Base-by-base conservation (phyloP, 1,284 basidiomycete species). In the Trichosporon sp. region DNA sequence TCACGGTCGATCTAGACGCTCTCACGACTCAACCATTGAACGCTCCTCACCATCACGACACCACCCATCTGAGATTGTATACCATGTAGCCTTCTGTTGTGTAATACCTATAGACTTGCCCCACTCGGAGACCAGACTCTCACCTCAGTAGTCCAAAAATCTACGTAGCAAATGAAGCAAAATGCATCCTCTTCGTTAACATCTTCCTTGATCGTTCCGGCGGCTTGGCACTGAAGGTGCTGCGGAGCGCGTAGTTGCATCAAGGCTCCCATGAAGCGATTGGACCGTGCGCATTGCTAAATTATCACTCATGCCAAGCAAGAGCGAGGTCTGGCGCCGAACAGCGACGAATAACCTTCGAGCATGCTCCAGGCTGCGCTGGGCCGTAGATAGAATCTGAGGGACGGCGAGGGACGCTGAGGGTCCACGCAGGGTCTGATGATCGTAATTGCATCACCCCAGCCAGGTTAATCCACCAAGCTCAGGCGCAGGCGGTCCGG, bases 11-110 rank as follows among this genome's bases (percentile, higher is more conserved):
- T 51, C 47, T 25, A 51, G 47, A 51, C 47, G 47, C 38, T n/a
- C 47, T 51, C 47, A 51, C 47, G 47, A 51, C 47, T 12, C 21
- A 25, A 23, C 3, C 12, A 23, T 51, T 25, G 47, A 51, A 51
- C 47, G 47, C 47, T 31, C 27, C 21, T 32, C 23, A 56, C n/a
- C 56, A 32, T 60, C 56, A 60, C 56, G 27, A n/a, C 27, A 18
- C 15, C 56, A 60, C 56, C 27, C 29, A 60, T 18, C 56, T 51
- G 56, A 60, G 56, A 60, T 60, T 60, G 56, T 60, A 60, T 60
- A 31, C 29, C 56, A 31, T 60, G 56, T 60, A 60, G 56, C 27
- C 27, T 51, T 31, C 56, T 60, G 56, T 60, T 60, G 56, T 60
- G 56, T 60, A 60, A 58, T 29, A 32, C 29, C 56, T 31, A 60